Evolutionary conservation across 208 protist genomes (phyloP), one percentile per base, ranked within the genome.

Genomic region (Leishmania major): DNA sequence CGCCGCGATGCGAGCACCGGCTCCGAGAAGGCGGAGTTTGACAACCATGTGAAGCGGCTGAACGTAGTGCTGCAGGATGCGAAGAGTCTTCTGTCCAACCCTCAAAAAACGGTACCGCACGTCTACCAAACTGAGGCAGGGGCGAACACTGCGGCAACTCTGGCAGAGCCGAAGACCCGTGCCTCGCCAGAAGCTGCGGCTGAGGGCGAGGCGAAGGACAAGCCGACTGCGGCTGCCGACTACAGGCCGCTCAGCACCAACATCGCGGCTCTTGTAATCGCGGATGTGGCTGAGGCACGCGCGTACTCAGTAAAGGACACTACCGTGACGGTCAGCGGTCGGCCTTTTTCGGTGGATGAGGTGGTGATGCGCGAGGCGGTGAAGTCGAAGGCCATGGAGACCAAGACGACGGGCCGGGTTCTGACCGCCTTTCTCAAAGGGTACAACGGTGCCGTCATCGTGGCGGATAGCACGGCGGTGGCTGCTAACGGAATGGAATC

Each of bases 381-480:
- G n/a, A 85, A 72, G 70, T 43, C 78, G 57, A 74, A 28, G 8
- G 66, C 45, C 47, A 28, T 90, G 70, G 66, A 80, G n/a, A 82
- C 81, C 37, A 78, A 77, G 43, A 71, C 84, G 60, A 80, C 90
- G 13, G 79, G 85, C 22, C 60, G 74, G 49, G 81, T 88, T 70
- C 83, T 87, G 47, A 75, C n/a, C 11, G 77, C 84, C 59, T 94
- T 91, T 66, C 28, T 88, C 35, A 82, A 87, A 25, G 91, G 91
- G 74, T 89, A 85, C 83, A 94, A 92, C 86, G 87, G 83, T 15
- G 85, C 86, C 31, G 45, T 94, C 35, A 45, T 94, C 62, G 62
- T 83, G 8, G 75, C 79, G 5, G 87, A 92, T 79, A 88, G 82
- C 84, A 45, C 59, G 28, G 73, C 75, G 8, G 40, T 86, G 49